Evolutionary conservation across 2,329 filamentous ascomycete species (phyloP), one percentile per base, ranked within the genome.

Genomic region (Cladosporium sp.): DNA sequence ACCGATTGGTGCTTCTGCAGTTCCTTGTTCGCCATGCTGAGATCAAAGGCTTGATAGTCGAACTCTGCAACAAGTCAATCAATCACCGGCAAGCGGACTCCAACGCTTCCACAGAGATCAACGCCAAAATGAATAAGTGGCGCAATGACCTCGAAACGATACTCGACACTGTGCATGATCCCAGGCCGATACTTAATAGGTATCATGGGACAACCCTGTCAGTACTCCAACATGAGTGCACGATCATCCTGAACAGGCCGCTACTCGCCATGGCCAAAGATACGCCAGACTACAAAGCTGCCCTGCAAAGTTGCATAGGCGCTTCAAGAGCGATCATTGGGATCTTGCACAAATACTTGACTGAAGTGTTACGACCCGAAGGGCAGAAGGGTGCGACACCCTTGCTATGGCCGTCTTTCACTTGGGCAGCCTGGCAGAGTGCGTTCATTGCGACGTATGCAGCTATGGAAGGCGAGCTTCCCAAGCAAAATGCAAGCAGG

Each of bases 381-480:
- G 30, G 61, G 55, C 30, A 49, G 30, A 26, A 24, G 7, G 32
- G 8, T 3, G 24, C 47, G 5, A 65, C 63, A 7, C 66, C 57
- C 62, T 72, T 85, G 28, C 72, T 83, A 0, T 85, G 83, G 82
- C 83, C 83, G 2, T 83, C 82, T 0, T 83, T 83, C 47, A 85
- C 83, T 0, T 85, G 83, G 83, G 80, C 80, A 1, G 77, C 83
- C 0, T 85, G 83, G 83, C 85, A 85, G 69, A 84, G 82, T 65
- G 81, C 81, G 1, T 82, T 85, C 47, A 80, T 85, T 24, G 71
- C 85, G 4, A 79, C 84, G 3, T 83, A 84, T 61, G 84, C 83
- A 4, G 82, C 81, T 0, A 81, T 81, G 67, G 81, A 82, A 67
- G 76, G 77, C 0, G 78, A 84, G 36, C 72, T 84, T 3, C 75